A percentile compares a stretch with the other conserved stretches of the same genome.
These are phyloP conservation scores for Neofusicoccum laricinum DNA, from an alignment of 2,329 filamentous ascomycete genomes.

Conservation along the genomic window DNA sequence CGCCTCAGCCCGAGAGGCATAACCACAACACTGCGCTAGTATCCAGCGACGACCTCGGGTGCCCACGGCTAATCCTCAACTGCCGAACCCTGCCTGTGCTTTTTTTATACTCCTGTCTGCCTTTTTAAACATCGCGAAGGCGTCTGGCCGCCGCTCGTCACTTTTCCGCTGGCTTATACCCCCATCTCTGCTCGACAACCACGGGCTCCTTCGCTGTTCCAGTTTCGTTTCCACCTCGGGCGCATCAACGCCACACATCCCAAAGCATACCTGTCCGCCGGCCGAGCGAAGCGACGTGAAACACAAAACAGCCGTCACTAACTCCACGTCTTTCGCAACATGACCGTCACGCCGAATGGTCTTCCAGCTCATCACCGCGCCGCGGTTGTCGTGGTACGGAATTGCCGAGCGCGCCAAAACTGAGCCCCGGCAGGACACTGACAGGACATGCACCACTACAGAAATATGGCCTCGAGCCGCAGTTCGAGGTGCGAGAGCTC, in stretches of 20 bases:
- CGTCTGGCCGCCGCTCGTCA: not conserved
- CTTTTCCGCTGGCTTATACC: not conserved
- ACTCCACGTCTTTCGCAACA: not conserved
- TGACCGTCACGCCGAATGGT: not conserved
- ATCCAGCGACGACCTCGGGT: not conserved
- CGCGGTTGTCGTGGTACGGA: constrained; percentile 10
- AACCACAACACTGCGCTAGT: not conserved
- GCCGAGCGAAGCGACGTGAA: not conserved
- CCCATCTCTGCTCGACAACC: not conserved
- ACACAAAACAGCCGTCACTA: not conserved
- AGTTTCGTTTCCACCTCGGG: constrained; percentile 1
- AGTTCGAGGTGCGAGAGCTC: constrained; percentile 47
- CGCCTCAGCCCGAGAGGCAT: not conserved
- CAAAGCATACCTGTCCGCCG: not conserved
- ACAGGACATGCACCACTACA: not conserved
- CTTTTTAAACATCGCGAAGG: not conserved
- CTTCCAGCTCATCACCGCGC: constrained; percentile 8
- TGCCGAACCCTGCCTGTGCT: not conserved
- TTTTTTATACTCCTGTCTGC: not conserved
- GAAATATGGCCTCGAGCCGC: constrained; percentile 45
- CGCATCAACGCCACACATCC: not conserved
- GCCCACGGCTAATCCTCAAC: not conserved
- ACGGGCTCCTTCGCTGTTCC: not conserved
- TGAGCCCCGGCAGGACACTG: not conserved
- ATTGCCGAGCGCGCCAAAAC: not conserved